Percentiles rank a stretch among this genome's conserved stretches.
Conservation (phyloP, 192 early-diverging fungal species). For the Pilaira anomala region DNA sequence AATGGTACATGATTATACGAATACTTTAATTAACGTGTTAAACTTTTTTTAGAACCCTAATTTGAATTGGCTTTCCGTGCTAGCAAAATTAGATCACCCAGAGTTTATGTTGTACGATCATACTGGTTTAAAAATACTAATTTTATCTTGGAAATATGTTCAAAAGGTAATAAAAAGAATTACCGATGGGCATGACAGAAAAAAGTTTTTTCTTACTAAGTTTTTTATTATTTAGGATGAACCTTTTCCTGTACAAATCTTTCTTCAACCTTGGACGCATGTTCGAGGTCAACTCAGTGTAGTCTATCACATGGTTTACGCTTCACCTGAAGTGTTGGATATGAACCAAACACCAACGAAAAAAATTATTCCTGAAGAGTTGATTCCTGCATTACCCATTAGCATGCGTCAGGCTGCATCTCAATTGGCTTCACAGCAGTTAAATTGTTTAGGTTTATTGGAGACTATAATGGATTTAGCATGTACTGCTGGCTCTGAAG, state of each 20-base stretch:
- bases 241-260: conserved; percentile 63
- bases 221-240: conserved; percentile 41
- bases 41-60: conserved; percentile 48
- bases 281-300: conserved; percentile 65
- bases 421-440: conserved; percentile 49
- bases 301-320: conserved; percentile 56
- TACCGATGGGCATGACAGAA: no score
- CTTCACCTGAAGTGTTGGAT: conserved; percentile 59
- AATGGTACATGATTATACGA: no score
- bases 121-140: conserved; percentile 57
- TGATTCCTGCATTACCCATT: conserved; percentile 40
- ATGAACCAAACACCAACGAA: conserved; percentile 43
- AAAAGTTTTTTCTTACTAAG: background rate
- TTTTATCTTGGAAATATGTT: conserved; percentile 51
- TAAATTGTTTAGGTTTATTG: conserved; percentile 75
- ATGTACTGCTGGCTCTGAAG: conserved; percentile 49
- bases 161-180: conserved; percentile 18
- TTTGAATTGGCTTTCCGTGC: conserved; percentile 61
- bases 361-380: conserved; percentile 49
- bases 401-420: conserved; percentile 42
- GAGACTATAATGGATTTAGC: conserved; percentile 55
- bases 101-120: conserved; percentile 55
- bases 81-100: conserved; percentile 59
- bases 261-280: conserved; percentile 73
- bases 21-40: background rate